Evolutionary conservation across 306 rosid species (phyloP).

Genomic region (Quercus alba): DNA sequence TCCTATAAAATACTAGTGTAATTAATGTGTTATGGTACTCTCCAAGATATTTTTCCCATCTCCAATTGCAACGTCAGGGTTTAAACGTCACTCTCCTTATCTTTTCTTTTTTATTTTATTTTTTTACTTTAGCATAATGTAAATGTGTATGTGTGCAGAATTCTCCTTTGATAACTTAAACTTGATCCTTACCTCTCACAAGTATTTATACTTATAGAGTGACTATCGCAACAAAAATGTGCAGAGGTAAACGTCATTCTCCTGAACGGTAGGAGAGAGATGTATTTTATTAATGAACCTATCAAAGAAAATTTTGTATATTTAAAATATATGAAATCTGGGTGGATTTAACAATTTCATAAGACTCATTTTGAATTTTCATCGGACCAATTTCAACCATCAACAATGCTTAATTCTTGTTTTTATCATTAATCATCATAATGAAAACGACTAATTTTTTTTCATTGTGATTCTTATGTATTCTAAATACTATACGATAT

Average conservation of each 20-base stretch:
- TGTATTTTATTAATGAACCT: background rate
- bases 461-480: background rate
- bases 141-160: too few species aligned
- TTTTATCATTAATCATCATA: background rate
- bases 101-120: too few species aligned
- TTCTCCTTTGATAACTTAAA: too few species aligned
- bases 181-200: fast-evolving
- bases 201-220: too few species aligned
- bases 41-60: background rate
- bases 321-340: too few species aligned
- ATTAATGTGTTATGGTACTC: background rate
- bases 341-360: too few species aligned
- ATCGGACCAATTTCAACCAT: background rate
- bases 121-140: too few species aligned
- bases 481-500: too few species aligned
- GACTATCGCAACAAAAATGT: fast-evolving
- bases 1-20: too few species aligned
- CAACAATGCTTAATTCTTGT: background rate
- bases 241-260: too few species aligned
- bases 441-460: background rate
- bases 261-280: too few species aligned
- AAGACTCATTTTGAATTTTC: too few species aligned
- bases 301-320: background rate
- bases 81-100: background rate
- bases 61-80: background rate